These are phyloP conservation scores for Xerocomus amazonicus DNA, from an alignment of 1,284 basidiomycete genomes.

Conservation along the genomic window DNA sequence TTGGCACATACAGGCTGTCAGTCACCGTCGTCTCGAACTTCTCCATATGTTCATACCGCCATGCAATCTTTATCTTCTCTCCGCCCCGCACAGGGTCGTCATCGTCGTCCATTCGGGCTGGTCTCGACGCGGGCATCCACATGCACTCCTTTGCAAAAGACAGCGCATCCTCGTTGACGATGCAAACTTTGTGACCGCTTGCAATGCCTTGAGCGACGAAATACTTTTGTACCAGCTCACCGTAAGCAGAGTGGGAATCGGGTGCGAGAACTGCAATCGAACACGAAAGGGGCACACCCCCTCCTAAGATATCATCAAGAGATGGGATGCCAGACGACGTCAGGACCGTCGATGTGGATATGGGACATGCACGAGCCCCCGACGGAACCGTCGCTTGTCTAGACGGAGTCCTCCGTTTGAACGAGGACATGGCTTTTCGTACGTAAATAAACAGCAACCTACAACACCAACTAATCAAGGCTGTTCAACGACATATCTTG, in stretches of 20 bases:
- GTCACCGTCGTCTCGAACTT: conserved; percentile 84
- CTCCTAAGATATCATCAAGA: conserved; percentile 93
- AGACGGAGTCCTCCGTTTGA: conserved; percentile 65
- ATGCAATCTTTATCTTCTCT: conserved; percentile 83
- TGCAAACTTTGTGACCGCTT: conserved; percentile 61
- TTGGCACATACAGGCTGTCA: conserved; percentile 43
- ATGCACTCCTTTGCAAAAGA: conserved; percentile 68
- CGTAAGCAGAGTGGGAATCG: conserved; percentile 83
- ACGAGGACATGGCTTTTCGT: conserved; percentile 65
- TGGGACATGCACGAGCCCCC: conserved; percentile 67
- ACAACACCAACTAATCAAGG: conserved; percentile 21
- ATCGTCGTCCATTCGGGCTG: conserved; percentile 9
- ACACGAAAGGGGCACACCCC: conserved; percentile 86
- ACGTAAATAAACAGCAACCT: neutral
- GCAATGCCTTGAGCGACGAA: conserved; percentile 85
- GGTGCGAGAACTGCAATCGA: conserved; percentile 73
- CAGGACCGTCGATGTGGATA: conserved; percentile 57
- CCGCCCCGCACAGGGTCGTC: conserved; percentile 28
- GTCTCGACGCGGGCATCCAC: conserved; percentile 57
- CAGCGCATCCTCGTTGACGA: conserved; percentile 60
- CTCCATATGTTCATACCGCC: conserved; percentile 92
- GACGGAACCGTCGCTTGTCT: conserved; percentile 40
- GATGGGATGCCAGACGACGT: conserved; percentile 90
- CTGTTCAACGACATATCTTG: conserved; percentile 23
- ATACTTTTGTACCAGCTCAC: conserved; percentile 84